A percentile compares a stretch with the other conserved stretches of the same genome.
Evolutionary conservation across 2,329 filamentous ascomycete genomes (phyloP).

Genomic region (Fusarium stilboides): DNA sequence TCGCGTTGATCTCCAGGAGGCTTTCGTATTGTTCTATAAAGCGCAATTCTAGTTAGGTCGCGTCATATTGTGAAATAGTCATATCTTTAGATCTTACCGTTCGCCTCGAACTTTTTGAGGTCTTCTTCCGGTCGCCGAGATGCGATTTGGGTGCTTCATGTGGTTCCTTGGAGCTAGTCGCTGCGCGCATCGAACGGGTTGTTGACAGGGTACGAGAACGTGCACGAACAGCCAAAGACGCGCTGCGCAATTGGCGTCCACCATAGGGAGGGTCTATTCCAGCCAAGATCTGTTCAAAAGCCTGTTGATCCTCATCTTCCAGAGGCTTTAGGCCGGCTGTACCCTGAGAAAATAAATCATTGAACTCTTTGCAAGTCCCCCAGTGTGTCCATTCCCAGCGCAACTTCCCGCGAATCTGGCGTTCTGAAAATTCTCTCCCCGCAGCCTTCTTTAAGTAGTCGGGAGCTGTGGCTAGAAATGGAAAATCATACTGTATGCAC

Average conservation of each 20-base stretch:
- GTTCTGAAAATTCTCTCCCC: background rate
- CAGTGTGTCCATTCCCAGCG: fast-evolving
- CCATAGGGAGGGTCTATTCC: fast-evolving
- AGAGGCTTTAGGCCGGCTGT: fast-evolving
- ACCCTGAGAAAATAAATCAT: background rate
- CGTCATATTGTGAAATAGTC: fast-evolving
- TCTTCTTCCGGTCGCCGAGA: fast-evolving
- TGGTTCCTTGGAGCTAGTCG: background rate
- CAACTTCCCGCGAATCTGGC: background rate
- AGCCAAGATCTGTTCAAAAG: fast-evolving
- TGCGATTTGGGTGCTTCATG: background rate
- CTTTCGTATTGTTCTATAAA: fast-evolving
- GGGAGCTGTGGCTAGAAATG: background rate
- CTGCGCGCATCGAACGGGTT: background rate
- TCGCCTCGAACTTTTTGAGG: background rate
- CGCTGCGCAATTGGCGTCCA: background rate
- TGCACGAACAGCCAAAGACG: fast-evolving
- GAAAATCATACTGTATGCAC: background rate
- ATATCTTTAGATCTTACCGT: background rate
- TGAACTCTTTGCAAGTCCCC: background rate
- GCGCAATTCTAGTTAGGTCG: background rate
- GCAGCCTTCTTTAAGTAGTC: background rate
- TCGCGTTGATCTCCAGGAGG: fast-evolving
- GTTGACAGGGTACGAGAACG: fast-evolving
- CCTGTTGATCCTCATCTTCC: background rate